phyloP scores from a whole-genome alignment of 306 rosid genomes.

The Quercus aquifolioides region DNA sequence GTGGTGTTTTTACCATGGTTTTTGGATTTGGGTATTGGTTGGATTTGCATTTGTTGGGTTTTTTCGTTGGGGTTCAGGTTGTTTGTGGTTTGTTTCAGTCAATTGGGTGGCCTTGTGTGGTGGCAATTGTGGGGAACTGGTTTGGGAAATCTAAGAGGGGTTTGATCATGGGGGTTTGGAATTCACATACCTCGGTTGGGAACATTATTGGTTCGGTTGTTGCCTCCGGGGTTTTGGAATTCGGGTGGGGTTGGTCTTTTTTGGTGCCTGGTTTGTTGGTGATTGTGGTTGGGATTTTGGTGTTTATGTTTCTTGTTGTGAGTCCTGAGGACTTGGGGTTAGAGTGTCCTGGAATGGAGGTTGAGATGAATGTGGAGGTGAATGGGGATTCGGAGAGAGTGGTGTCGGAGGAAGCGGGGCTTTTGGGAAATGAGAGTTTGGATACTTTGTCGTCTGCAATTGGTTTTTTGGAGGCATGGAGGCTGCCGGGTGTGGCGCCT shows the following conservation, averaged over 20 bases:
- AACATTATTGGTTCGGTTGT: slow-evolving; percentile 76
- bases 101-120: slow-evolving; percentile 99
- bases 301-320: slow-evolving; percentile 72
- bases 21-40: slow-evolving; percentile 93
- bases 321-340: slow-evolving; percentile 67
- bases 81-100: slow-evolving; percentile 89
- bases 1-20: slow-evolving; percentile 66
- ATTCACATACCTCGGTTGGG: slow-evolving; percentile 87
- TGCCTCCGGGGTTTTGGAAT: slow-evolving; percentile 71
- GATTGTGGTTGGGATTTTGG: slow-evolving; percentile 61
- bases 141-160: slow-evolving; percentile 80
- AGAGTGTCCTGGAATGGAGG: slow-evolving; percentile 39
- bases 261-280: slow-evolving; percentile 72
- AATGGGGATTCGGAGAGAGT: slow-evolving; percentile 27
- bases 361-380: slow-evolving; percentile 50
- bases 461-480: slow-evolving; percentile 96
- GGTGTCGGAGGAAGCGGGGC: slow-evolving; percentile 70
- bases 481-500: slow-evolving; percentile 79
- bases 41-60: slow-evolving; percentile 65
- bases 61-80: slow-evolving; percentile 66
- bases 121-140: slow-evolving; percentile 88
- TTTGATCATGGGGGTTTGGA: slow-evolving; percentile 91
- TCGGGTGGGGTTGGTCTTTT: slow-evolving; percentile 99
- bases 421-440: slow-evolving; percentile 33
- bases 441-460: slow-evolving; percentile 63